Conservation (phyloP, 495 filamentous ascomycete genomes). For the Hypomontagnella submonticulosa region DNA sequence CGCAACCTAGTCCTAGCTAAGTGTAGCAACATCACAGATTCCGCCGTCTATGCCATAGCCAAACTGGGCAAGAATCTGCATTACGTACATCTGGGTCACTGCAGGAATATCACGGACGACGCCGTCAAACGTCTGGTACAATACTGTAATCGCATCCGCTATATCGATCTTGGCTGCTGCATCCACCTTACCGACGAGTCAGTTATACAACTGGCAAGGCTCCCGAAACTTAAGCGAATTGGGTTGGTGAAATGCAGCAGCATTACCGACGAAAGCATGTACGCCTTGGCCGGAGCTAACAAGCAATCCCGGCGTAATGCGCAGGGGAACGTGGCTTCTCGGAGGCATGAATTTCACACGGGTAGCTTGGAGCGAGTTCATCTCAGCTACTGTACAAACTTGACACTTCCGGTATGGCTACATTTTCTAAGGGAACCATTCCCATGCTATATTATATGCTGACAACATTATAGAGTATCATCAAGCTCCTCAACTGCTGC, state of each 20-base stretch:
- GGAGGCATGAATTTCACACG: constrained; percentile 52
- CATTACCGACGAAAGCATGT: constrained; percentile 90
- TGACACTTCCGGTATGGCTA: constrained; percentile 77
- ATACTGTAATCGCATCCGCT: constrained; percentile 90
- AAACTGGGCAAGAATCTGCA: constrained; percentile 94
- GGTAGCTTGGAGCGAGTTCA: constrained; percentile 88
- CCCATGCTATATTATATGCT: constrained; percentile 33
- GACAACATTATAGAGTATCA: constrained; percentile 75
- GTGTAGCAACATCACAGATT: constrained; percentile 90
- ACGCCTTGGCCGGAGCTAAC: constrained; percentile 77
- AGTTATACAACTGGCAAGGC: constrained; percentile 81
- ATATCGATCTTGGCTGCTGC: constrained; percentile 98
- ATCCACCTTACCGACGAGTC: constrained; percentile 86
- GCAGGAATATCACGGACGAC: constrained; percentile 85
- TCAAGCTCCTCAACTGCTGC: constrained; percentile 87
- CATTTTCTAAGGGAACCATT: not conserved
- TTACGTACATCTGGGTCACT: constrained; percentile 95
- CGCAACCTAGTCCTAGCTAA: constrained; percentile 95
- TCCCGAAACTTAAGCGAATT: constrained; percentile 94
- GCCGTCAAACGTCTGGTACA: constrained; percentile 86
- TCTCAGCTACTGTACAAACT: constrained; percentile 90
- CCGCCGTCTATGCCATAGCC: constrained; percentile 86
- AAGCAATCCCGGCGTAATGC: constrained; percentile 62
- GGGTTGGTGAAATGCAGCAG: constrained; percentile 92
- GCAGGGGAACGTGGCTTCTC: constrained; percentile 37